Evolutionary conservation across 2,329 filamentous ascomycete genomes (phyloP).

Genomic region (Byssoonygena ceratinophila): DNA sequence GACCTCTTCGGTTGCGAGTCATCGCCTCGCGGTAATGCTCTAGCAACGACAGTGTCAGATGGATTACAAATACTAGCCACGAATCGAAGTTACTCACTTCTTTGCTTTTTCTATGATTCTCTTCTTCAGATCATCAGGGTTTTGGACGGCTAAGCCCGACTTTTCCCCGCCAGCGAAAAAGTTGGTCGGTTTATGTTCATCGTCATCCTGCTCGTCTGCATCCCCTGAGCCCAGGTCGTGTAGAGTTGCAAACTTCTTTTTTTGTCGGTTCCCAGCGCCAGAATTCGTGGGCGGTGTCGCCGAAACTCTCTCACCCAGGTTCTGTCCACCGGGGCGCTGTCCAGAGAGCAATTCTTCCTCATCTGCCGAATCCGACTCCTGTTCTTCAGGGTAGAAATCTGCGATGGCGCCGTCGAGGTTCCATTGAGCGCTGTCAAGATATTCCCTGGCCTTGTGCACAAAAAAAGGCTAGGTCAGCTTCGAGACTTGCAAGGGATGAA

Average conservation of each 20-base stretch:
- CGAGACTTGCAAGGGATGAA: background rate
- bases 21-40: slow-evolving; percentile 27
- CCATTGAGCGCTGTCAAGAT: slow-evolving; percentile 56
- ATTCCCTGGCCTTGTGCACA: slow-evolving; percentile 50
- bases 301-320: slow-evolving; percentile 28
- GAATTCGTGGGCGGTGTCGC: slow-evolving; percentile 25
- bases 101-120: slow-evolving; percentile 41
- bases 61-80: slow-evolving; percentile 10
- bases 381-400: slow-evolving; percentile 48
- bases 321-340: slow-evolving; percentile 21
- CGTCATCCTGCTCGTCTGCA: slow-evolving; percentile 38
- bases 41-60: background rate
- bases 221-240: slow-evolving; percentile 33
- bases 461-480: slow-evolving; percentile 7
- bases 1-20: slow-evolving; percentile 35
- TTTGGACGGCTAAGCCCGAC: slow-evolving; percentile 57
- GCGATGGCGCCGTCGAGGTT: slow-evolving; percentile 53
- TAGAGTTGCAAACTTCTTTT: slow-evolving; percentile 41
- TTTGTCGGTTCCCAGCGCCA: slow-evolving; percentile 24
- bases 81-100: slow-evolving; percentile 13
- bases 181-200: slow-evolving; percentile 45
- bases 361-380: slow-evolving; percentile 30
- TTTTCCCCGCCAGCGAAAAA: slow-evolving; percentile 58
- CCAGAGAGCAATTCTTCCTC: slow-evolving; percentile 20
- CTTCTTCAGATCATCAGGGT: slow-evolving; percentile 47